phyloP scores from a whole-genome alignment of 164 flowering plant species.

The Magnolia changhungtana region DNA sequence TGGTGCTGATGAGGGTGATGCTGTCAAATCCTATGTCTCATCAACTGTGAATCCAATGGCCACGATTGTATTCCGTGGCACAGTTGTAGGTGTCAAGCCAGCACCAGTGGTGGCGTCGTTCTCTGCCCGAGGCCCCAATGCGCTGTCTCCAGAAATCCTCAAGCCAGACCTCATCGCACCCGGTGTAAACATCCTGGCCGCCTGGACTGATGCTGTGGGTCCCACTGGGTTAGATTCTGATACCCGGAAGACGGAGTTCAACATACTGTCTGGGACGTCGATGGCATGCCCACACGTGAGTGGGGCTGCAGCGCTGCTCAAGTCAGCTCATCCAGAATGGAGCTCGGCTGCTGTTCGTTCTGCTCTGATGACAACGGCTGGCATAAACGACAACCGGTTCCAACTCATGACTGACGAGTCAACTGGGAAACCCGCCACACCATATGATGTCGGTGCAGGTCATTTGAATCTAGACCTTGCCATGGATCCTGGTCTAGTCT shows the following conservation, averaged over 20 bases:
- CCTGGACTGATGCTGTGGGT: constrained; percentile 75
- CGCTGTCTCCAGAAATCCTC: constrained; percentile 61
- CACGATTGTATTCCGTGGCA: constrained; percentile 59
- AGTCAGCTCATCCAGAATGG: constrained; percentile 79
- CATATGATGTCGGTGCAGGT: constrained; percentile 70
- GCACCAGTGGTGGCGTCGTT: constrained; percentile 90
- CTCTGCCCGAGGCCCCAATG: constrained; percentile 80
- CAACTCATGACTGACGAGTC: constrained; percentile 58
- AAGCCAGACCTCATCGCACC: constrained; percentile 87
- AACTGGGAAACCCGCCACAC: constrained; percentile 53
- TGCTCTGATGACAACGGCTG: constrained; percentile 83
- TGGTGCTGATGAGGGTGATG: constrained; percentile 62
- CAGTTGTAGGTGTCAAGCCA: constrained; percentile 63
- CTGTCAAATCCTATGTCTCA: constrained; percentile 46
- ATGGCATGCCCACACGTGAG: constrained; percentile 88
- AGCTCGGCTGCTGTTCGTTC: constrained; percentile 73
- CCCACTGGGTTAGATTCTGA: constrained; percentile 70
- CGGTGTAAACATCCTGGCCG: constrained; percentile 80
- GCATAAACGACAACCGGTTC: constrained; percentile 31
- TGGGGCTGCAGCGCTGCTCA: constrained; percentile 81
- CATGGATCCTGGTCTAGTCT: constrained; percentile 79
- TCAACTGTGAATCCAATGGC: constrained; percentile 43
- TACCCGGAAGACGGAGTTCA: constrained; percentile 60
- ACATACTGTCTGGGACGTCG: constrained; percentile 79
- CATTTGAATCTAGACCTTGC: constrained; percentile 58